Evolutionary conservation across 1,284 basidiomycete genomes (phyloP), one percentile per base, ranked within the genome.

Genomic region (Amylostereum chailletii): DNA sequence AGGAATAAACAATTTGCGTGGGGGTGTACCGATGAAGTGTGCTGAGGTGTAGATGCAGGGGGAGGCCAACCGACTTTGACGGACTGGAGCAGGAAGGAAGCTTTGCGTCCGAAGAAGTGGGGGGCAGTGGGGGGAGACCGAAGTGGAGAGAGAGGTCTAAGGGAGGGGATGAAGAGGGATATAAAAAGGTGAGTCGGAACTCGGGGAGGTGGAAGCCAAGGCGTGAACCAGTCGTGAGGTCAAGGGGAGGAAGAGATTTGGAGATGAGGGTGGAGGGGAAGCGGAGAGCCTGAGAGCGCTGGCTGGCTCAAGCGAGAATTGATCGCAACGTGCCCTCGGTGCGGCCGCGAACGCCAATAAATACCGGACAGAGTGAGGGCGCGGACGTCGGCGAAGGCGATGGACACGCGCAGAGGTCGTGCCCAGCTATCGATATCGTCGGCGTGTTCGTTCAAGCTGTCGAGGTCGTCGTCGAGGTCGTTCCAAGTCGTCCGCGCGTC

Each of bases 321-420:
- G 73, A 79, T 76, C 64, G 73, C 80, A 85, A 85, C 82, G 83
- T 85, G 82, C 76, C 79, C 76, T 69, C 64, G 63, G 71, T 63
- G 65, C 67, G 72, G 71, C 72, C 63, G 65, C 65, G 67, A 63
- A 63, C 63, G 60, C 63, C 60, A 60, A 60, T 57, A 54, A 47
- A 43, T 48, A 53, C 53, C 41, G 48, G 36, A 19, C 19, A 19
- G 7, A 8, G 8, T 37, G 8, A n/a, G n/a, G 36, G 36, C 36
- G 36, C 7, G 5, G 42, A 43, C 42, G 11, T 31, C 27, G 10
- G 42, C 42, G 7, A 27, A 19, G 19, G 47, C 34, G 34, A 44
- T 52, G 49, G 53, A 57, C 64, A 61, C 60, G 61, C 64, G 50
- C 49, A 32, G 42, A 42, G 42, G 51, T 65, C 66, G 65, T 67